Percentiles rank a stretch among this genome's conserved stretches.
phyloP scores from a whole-genome alignment of 768 basidiomycete genomes.

The Gymnopilus dilepis region DNA sequence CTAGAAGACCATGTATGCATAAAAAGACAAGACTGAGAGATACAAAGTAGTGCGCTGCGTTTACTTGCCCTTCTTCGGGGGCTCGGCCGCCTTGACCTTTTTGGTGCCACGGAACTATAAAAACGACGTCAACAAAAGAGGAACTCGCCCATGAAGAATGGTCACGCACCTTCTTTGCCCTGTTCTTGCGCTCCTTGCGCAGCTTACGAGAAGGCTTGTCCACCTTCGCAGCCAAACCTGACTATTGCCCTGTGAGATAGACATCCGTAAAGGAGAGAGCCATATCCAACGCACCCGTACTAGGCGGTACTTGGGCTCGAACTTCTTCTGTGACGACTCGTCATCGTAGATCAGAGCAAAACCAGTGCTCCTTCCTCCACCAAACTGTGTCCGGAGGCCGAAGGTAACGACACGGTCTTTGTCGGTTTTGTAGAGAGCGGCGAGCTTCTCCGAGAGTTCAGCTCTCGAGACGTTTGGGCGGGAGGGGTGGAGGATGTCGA shows the following conservation, averaged over 20 bases:
- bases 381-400: constrained; percentile 94
- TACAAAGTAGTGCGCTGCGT: constrained; percentile 30
- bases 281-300: constrained; percentile 71
- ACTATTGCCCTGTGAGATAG: constrained; percentile 44
- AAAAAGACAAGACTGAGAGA: constrained; percentile 31
- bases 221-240: constrained; percentile 73
- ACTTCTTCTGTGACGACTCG: constrained; percentile 93
- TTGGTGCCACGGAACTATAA: constrained; percentile 90
- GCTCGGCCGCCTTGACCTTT: constrained; percentile 92
- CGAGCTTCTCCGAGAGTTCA: constrained; percentile 93
- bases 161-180: constrained; percentile 87
- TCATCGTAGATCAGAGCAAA: constrained; percentile 98
- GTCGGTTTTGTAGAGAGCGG: constrained; percentile 90
- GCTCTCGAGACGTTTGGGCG: constrained; percentile 92
- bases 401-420: constrained; percentile 92
- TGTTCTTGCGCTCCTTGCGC: constrained; percentile 99
- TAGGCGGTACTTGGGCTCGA: constrained; percentile 95
- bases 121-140: constrained; percentile 19
- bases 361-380: constrained; percentile 97
- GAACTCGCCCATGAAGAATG: neutral
- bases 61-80: constrained; percentile 93
- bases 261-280: neutral
- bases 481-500: constrained; percentile 95
- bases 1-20: constrained; percentile 38
- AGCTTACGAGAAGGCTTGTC: constrained; percentile 95